A percentile compares a stretch with the other conserved stretches of the same genome.
These are phyloP conservation scores for Tephrocybe rancida DNA, from an alignment of 768 basidiomycete species.

Conservation along the genomic window DNA sequence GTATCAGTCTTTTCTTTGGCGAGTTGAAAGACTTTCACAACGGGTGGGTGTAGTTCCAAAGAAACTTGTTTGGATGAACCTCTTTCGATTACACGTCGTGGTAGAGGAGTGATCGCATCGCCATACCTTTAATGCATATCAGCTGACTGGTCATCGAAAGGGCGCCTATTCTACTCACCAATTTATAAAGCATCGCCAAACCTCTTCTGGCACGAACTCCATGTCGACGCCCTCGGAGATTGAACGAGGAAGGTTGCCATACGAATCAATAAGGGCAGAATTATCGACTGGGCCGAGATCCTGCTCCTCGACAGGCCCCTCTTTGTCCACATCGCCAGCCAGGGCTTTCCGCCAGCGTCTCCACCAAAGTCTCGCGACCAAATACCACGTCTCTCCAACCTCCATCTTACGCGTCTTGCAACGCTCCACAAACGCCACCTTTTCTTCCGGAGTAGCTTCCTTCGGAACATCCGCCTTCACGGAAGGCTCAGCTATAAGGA, in stretches of 20 bases:
- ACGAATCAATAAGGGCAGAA: slow-evolving; percentile 56
- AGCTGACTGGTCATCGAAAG: neutral
- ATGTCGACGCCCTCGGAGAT: slow-evolving; percentile 68
- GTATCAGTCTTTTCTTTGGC: slow-evolving; percentile 27
- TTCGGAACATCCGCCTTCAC: slow-evolving; percentile 22
- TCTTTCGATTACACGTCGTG: slow-evolving; percentile 67
- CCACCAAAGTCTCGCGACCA: slow-evolving; percentile 75
- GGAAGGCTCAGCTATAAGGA: slow-evolving; percentile 25
- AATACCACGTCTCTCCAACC: slow-evolving; percentile 77
- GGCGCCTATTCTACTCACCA: slow-evolving; percentile 57
- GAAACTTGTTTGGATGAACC: slow-evolving; percentile 51
- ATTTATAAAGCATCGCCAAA: slow-evolving; percentile 65
- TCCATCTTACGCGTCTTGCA: slow-evolving; percentile 52
- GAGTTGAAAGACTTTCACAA: slow-evolving; percentile 57
- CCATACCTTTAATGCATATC: slow-evolving; percentile 64
- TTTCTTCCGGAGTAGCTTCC: slow-evolving; percentile 42
- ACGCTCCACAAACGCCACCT: slow-evolving; percentile 50
- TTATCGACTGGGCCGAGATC: slow-evolving; percentile 81
- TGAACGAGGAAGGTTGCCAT: slow-evolving; percentile 45
- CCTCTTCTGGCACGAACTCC: slow-evolving; percentile 72
- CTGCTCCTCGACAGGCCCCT: slow-evolving; percentile 59
- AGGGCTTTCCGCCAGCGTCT: slow-evolving; percentile 76
- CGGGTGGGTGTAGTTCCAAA: slow-evolving; percentile 76
- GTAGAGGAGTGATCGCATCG: slow-evolving; percentile 50
- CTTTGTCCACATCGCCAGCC: slow-evolving; percentile 68